Base-by-base conservation (phyloP, 2,329 filamentous ascomycete genomes). In the Endoconidiophora laricicola region DNA sequence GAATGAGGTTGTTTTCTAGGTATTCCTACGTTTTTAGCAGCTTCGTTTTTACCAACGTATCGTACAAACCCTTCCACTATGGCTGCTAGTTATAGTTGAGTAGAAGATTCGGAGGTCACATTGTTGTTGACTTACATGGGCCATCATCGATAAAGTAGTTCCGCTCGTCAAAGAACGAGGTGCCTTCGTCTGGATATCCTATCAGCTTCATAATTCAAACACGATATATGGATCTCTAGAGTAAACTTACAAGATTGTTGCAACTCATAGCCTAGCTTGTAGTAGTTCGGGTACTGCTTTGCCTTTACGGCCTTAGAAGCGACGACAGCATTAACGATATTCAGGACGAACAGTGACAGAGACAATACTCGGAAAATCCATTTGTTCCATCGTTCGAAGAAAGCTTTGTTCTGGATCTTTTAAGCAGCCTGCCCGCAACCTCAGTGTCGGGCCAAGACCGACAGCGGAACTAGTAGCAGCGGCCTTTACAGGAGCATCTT, bases 131-230 rank as follows among this genome's bases (percentile, higher is more conserved):
- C 64, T 49, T 58, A 69, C 67, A 60, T 2, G 70, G 71, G 50
- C 76, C 73, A 45, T 65, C 71, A 53, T 65, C 69, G 14, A 61
- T 63, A 53, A 66, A 73, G 56, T 76, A 76, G 56, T 73, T 58
- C 57, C 76, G 76, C 36, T 73, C 66, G 56, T 75, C 70, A 58
- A 76, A 76, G 57, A 76, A 76, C 12, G 55, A 58, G 39, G 66
- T 62, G 46, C 71, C 70, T 16, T 65, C 66, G 56, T 74, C 72
- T 74, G 43, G 10, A 48, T 46, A 44, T 23, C 7, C 16, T 4
- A 44, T 24, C 16, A n/a, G 14, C 14, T 46, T 23, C 16, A 18
- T 24, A 33, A 33, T 33, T 3, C 10, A 39, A 7, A 14, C 18
- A 14, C 24, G 16, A 9, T 20, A 26, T 14, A 14, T 18, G 14